Base-by-base conservation (phyloP, 2,329 filamentous ascomycete species). In the Exophiala viscosa region DNA sequence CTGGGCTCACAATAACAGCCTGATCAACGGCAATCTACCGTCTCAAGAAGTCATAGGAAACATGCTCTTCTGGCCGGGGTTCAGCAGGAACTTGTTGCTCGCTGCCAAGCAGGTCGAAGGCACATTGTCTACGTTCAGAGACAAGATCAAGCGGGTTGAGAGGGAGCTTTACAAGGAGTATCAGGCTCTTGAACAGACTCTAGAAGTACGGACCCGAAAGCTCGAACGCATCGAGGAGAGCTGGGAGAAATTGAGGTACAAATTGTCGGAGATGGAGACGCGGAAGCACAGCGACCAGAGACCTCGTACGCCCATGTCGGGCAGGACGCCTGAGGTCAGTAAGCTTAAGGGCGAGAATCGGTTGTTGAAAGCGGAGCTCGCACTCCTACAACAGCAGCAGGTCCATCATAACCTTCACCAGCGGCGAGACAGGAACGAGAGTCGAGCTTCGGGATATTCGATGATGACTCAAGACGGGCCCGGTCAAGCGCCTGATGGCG, bases 131-230 rank as follows among this genome's bases (percentile, higher is more conserved):
- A 82, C 83, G 7, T 95, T 96, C 75, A 87, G 88, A 64, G 77
- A 79, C 35, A 86, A 89, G 54, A 88, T 96, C 66, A 88, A 88
- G 64, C 76, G 79, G 5, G 85, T 96, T n/a, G 93, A 99, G 69
- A 85, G 88, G 44, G 88, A 95, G 55, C 73, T 97, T n/a, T 86
- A 85, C 74, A 88, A 90, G 58, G 91, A 97, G 65, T 97, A 96
- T 65, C 88, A 95, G 64, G 82, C 80, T 0, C 78, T 99, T 1
- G 90, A 96, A 69, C 84, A 84, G 61, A 88, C 84, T 34, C 82
- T 96, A 23, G 88, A 93, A 48, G 73, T 84, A 20, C 85, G 90
- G 13, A 80, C 86, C 54, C 93, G 95, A 74, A 89, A 90, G 62
- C 81, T 99, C 28, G 92, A 97, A 60, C 83, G 88, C 2, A 78